These are phyloP conservation scores for Calonectria hongkongensis DNA, from an alignment of 2,329 filamentous ascomycete genomes.

Conservation along the genomic window DNA sequence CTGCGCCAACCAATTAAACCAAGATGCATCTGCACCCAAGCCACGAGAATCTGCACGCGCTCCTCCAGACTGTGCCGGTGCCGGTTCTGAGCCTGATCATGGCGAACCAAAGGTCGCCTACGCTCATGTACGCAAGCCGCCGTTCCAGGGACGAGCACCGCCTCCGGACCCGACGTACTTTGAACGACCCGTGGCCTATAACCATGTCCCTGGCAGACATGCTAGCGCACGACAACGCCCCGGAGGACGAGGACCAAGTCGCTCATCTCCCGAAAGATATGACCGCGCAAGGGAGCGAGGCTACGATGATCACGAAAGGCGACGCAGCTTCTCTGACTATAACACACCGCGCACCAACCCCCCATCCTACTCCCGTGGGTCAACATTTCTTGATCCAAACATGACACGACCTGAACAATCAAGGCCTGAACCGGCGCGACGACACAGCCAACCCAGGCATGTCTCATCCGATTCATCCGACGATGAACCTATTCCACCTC, in stretches of 20 bases:
- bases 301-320: constrained; percentile 64
- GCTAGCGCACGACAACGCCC: constrained; percentile 52
- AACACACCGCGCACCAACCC: constrained; percentile 61
- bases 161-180: constrained; percentile 59
- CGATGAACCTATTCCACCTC: constrained; percentile 59
- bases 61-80: constrained; percentile 45
- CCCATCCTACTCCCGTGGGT: constrained; percentile 53
- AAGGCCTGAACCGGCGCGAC: constrained; percentile 57
- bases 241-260: constrained; percentile 54
- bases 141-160: constrained; percentile 55
- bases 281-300: constrained; percentile 59
- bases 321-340: constrained; percentile 72
- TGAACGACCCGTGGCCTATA: constrained; percentile 61
- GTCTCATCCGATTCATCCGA: constrained; percentile 65
- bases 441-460: constrained; percentile 71
- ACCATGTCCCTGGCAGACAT: constrained; percentile 64
- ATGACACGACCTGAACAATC: constrained; percentile 44
- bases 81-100: constrained; percentile 55
- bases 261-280: constrained; percentile 60
- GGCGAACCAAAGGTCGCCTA: constrained; percentile 63
- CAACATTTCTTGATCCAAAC: constrained; percentile 60
- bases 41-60: constrained; percentile 56
- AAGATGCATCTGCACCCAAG: constrained; percentile 72
- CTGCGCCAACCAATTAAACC: constrained; percentile 82
- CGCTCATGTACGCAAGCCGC: constrained; percentile 57